Percentiles rank a stretch among this genome's conserved stretches.
Conservation (phyloP, 78 protist genomes). For the Trichosphaerium sp. region DNA sequence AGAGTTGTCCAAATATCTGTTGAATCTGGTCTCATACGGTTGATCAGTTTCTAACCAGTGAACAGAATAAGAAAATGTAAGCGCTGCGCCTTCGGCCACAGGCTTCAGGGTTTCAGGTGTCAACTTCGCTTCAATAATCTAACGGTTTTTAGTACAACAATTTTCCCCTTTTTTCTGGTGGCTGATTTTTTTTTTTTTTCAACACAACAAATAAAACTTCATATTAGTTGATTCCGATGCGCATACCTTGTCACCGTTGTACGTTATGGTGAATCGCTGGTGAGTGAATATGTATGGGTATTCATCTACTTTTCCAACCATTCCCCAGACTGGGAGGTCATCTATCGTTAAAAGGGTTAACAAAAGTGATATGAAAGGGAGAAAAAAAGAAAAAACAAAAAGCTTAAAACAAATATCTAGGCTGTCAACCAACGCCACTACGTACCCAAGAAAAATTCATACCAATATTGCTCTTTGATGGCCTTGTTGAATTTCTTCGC, state of each 20-base stretch:
- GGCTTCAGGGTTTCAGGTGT: conserved; percentile 32
- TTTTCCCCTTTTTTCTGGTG: too few relatives aligned
- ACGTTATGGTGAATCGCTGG: conserved; percentile 38
- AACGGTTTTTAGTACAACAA: neutral
- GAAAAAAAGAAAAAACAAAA: too few relatives aligned
- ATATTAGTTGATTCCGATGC: neutral
- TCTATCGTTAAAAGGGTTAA: conserved; percentile 8
- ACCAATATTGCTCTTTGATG: neutral
- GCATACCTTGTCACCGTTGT: conserved; percentile 42
- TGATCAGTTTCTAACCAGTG: conserved; percentile 20
- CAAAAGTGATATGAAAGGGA: neutral
- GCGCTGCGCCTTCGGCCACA: neutral
- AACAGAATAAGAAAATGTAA: conserved; percentile 33
- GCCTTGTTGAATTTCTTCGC: conserved; percentile 22
- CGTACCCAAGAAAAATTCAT: neutral
- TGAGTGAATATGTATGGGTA: conserved; percentile 55
- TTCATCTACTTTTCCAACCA: conserved; percentile 40
- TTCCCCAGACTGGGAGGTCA: conserved; percentile 86
- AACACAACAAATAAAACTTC: neutral
- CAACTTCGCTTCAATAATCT: conserved; percentile 56
- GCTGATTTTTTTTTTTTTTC: neutral
- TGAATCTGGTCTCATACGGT: conserved; percentile 46
- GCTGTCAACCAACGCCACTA: neutral
- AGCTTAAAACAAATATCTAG: neutral
- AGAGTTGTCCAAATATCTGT: conserved; percentile 61